Evolutionary conservation across 257 asterid genomes (phyloP).

Genomic region (Parsonsia alboflavescens): DNA sequence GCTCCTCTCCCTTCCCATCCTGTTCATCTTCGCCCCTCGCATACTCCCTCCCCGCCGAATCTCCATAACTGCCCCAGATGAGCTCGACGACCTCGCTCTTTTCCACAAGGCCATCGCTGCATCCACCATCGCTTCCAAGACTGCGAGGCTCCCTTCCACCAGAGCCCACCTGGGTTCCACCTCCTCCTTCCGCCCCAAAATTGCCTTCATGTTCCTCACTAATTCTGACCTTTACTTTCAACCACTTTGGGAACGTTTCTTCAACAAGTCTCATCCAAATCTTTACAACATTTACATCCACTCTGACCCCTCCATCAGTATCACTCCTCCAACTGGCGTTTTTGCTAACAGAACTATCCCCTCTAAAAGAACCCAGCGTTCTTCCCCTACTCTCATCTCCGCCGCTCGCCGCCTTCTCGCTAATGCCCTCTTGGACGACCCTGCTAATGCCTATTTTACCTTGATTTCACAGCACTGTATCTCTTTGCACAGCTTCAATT

Average conservation of each 20-base stretch:
- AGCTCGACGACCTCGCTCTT: constrained; percentile 81
- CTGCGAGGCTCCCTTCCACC: constrained; percentile 43
- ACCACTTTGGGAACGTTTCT: constrained; percentile 74
- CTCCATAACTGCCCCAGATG: constrained; percentile 69
- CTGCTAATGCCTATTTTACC: constrained; percentile 53
- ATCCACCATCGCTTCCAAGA: constrained; percentile 20
- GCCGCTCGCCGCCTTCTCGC: constrained; percentile 72
- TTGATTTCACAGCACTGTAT: constrained; percentile 61
- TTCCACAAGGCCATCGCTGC: constrained; percentile 77
- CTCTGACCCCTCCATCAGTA: constrained; percentile 54
- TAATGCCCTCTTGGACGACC: constrained; percentile 63
- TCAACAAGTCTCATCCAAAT: constrained; percentile 37
- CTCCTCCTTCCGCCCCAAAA: constrained; percentile 67
- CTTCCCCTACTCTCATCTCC: constrained; percentile 77
- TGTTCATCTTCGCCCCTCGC: constrained; percentile 52
- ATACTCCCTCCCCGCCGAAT: constrained; percentile 66
- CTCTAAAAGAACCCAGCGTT: constrained; percentile 73
- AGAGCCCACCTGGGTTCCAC: constrained; percentile 60
- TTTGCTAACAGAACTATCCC: constrained; percentile 50
- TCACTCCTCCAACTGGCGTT: constrained; percentile 43
- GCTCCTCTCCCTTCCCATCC: constrained; percentile 50
- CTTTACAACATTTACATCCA: constrained; percentile 81
- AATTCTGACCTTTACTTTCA: constrained; percentile 68
- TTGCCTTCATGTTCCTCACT: constrained; percentile 81
- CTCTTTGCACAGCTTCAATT: constrained; percentile 58